Conservation (phyloP, 352 stramenopile species). For the Phytophthora idaei region DNA sequence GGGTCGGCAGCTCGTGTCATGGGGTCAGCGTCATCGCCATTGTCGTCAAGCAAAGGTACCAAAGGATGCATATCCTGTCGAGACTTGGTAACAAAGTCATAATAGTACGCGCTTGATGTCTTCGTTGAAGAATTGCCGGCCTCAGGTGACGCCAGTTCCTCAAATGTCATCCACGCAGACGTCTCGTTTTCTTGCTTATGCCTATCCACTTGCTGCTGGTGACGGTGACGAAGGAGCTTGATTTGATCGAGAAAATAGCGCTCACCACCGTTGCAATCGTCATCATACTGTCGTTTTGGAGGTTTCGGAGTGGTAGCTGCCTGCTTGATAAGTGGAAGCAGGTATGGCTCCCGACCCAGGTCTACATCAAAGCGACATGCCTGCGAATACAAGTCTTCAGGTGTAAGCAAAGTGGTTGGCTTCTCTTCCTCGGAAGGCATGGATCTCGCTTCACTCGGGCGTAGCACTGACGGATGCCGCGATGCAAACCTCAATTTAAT, state of each 20-base stretch:
- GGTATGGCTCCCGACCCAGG: conserved; percentile 48
- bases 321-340: conserved; percentile 59
- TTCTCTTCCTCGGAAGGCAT: conserved; percentile 9
- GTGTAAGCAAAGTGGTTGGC: conserved; percentile 25
- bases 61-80: conserved; percentile 46
- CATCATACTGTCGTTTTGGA: conserved; percentile 33
- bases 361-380: conserved; percentile 51
- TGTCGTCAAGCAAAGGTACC: conserved; percentile 35
- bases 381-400: conserved; percentile 53
- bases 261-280: conserved; percentile 29
- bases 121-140: conserved; percentile 1
- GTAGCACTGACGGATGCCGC: too few species aligned
- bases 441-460: not conserved
- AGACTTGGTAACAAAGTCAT: conserved; percentile 54
- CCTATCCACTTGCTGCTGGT: conserved; percentile 18
- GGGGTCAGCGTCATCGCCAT: conserved; percentile 15
- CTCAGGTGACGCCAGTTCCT: conserved; percentile 23
- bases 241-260: conserved; percentile 64
- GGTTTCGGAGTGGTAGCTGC: conserved; percentile 49
- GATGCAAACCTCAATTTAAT: too few species aligned
- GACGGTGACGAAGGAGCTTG: conserved; percentile 36
- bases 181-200: conserved; percentile 11
- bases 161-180: conserved; percentile 61
- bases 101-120: conserved; percentile 50
- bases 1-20: conserved; percentile 37